phyloP scores from a whole-genome alignment of 768 basidiomycete species.

The Leccinum longicurvipes region DNA sequence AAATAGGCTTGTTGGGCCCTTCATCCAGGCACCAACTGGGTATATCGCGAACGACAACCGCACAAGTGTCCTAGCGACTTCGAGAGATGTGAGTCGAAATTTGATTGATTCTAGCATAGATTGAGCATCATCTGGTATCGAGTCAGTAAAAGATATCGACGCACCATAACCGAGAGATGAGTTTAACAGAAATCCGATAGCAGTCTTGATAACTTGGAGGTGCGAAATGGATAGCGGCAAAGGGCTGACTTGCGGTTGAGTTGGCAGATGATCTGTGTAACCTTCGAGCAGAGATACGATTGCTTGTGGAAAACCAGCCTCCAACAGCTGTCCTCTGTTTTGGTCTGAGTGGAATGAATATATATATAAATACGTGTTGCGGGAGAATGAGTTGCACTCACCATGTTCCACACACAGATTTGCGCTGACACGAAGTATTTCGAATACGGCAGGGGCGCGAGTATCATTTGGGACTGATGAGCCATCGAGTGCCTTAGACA shows the following conservation, averaged over 20 bases:
- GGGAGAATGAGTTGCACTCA: conserved; percentile 31
- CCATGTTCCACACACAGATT: conserved; percentile 86
- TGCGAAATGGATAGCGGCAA: conserved; percentile 56
- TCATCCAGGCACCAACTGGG: conserved; percentile 68
- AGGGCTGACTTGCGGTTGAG: conserved; percentile 36
- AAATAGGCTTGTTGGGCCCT: conserved; percentile 18
- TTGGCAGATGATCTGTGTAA: conserved; percentile 49
- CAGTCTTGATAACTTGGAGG: conserved; percentile 71
- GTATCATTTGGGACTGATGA: conserved; percentile 41
- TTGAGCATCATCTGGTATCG: not conserved
- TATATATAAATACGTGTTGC: conserved; percentile 1
- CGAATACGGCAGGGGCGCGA: conserved; percentile 53
- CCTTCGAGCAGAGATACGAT: conserved; percentile 66
- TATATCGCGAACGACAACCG: conserved; percentile 67
- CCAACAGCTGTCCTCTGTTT: conserved; percentile 68
- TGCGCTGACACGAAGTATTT: conserved; percentile 74
- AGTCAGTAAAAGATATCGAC: conserved; percentile 17
- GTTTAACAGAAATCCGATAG: conserved; percentile 78
- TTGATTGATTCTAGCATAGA: conserved; percentile 62
- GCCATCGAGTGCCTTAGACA: conserved; percentile 53
- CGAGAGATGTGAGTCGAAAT: conserved; percentile 61
- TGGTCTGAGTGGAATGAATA: conserved; percentile 47
- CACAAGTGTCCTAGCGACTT: conserved; percentile 66
- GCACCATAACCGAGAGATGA: conserved; percentile 73
- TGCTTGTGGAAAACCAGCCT: conserved; percentile 65